A percentile compares a stretch with the other conserved stretches of the same genome.
Conservation (phyloP, 345 rosid species). For the Eucalyptus polyanthemos region DNA sequence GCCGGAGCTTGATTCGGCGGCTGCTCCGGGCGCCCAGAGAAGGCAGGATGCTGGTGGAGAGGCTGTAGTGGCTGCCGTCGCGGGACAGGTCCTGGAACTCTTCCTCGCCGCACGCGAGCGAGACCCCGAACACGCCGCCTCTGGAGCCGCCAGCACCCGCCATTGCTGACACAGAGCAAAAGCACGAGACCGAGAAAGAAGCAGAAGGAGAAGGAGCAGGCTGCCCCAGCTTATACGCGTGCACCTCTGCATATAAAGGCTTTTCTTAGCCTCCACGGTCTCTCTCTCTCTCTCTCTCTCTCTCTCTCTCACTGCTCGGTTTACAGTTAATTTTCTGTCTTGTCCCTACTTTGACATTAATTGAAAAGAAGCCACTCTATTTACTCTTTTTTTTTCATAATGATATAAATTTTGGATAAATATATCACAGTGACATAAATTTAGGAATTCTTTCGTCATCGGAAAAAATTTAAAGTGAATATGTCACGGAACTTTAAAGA, state of each 20-base stretch:
- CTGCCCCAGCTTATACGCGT: neutral
- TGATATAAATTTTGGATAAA: no score
- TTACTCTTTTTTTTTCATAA: no score
- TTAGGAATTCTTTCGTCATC: fast-evolving
- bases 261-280: neutral
- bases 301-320: neutral
- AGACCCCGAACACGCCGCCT: conserved; percentile 15
- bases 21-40: conserved; percentile 86
- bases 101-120: conserved; percentile 37
- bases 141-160: neutral
- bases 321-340: neutral
- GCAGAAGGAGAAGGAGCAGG: neutral
- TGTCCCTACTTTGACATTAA: neutral
- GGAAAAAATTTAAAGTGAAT: no score
- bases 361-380: neutral
- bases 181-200: neutral
- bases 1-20: conserved; percentile 56
- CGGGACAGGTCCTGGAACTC: conserved; percentile 72
- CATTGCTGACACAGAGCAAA: neutral
- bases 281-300: neutral
- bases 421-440: no score
- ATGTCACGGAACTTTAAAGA: fast-evolving
- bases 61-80: conserved; percentile 83
- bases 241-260: neutral
- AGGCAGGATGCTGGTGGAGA: conserved; percentile 74